Evolutionary conservation across 805 yeast species (phyloP), one percentile per base, ranked within the genome.

Genomic region (Cephaloascus albidus): DNA sequence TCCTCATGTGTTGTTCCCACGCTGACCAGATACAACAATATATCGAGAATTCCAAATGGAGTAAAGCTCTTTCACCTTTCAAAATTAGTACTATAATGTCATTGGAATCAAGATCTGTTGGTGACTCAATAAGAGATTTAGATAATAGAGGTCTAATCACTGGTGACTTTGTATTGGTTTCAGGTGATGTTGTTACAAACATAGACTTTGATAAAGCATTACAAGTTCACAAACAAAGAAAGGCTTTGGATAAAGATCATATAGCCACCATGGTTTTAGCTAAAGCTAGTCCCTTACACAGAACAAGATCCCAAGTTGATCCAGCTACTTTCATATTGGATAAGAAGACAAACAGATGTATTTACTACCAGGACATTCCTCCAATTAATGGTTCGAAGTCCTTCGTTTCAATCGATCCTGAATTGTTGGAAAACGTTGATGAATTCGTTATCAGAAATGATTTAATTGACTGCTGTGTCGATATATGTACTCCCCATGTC

Each of bases 131-230:
- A 95, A 74, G 98, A 57, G 97, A 90, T 54, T 65, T 93, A 42
- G 98, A 93, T 58, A 81, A 85, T 44, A 71, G 95, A 50, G 96
- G 96, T 4, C 65, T 90, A 41, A 85, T 93, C 38, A 78, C 85
- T 1, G 89, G 94, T 12, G 98, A 93, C 59, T 93, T 93, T 52
- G 64, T 93, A 40, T 68, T 93, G 30, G 85, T 93, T 26, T 78
- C 94, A 6, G 98, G 98, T 44, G 98, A 93, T 57, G 94, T 90
- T 16, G 86, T 93, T n/a, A 83, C 96, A 33, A 93, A 93, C 52
- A 72, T 93, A 42, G 93, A 88, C 51, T 78, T 90, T 45, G 73
- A 72, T 36, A 76, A 80, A 49, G 85, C 83, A 30, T 63, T 87
- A 63, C 76, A 76, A 18, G 76, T 76, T 39, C 98, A 93, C 57